Evolutionary conservation across 2,329 filamentous ascomycete genomes (phyloP).

Genomic region (Phaeosphaeriaceae sp.): DNA sequence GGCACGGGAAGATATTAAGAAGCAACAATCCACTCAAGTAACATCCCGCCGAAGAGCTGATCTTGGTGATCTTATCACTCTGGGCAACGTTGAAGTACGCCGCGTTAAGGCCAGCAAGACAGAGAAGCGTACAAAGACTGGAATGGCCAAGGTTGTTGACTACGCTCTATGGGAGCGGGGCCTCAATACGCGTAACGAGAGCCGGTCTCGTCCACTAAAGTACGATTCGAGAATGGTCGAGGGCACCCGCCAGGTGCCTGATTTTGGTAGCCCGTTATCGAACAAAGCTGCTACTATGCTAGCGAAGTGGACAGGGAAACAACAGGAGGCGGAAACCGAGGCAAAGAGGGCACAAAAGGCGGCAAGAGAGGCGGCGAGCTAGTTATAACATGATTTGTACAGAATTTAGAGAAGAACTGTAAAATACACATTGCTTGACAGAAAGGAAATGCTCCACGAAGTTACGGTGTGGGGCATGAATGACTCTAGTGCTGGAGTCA

Average conservation of each 20-base stretch:
- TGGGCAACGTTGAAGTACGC: constrained; percentile 72
- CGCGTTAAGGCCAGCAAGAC: constrained; percentile 70
- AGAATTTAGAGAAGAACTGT: background rate
- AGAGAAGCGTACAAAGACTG: constrained; percentile 73
- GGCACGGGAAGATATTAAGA: constrained; percentile 21
- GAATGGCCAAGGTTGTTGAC: constrained; percentile 81
- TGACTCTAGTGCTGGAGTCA: too few species aligned
- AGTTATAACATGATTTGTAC: background rate
- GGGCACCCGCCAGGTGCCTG: constrained; percentile 7
- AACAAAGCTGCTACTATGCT: constrained; percentile 14
- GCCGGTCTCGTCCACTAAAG: background rate
- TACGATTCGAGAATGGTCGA: constrained; percentile 3
- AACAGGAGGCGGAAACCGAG: background rate
- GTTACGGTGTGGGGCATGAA: too few species aligned
- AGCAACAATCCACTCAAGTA: background rate
- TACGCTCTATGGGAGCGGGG: constrained; percentile 61
- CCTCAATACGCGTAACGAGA: constrained; percentile 1
- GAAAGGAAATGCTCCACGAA: too few species aligned
- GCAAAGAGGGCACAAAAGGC: background rate
- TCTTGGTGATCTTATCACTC: constrained; percentile 31
- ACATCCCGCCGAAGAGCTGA: constrained; percentile 16
- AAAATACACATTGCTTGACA: too few species aligned
- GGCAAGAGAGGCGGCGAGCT: background rate
- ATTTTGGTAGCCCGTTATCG: constrained; percentile 15
- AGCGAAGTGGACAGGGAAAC: constrained; percentile 6